phyloP scores from a whole-genome alignment of 805 yeast species.

The Kodamaea kaohsiungensis region DNA sequence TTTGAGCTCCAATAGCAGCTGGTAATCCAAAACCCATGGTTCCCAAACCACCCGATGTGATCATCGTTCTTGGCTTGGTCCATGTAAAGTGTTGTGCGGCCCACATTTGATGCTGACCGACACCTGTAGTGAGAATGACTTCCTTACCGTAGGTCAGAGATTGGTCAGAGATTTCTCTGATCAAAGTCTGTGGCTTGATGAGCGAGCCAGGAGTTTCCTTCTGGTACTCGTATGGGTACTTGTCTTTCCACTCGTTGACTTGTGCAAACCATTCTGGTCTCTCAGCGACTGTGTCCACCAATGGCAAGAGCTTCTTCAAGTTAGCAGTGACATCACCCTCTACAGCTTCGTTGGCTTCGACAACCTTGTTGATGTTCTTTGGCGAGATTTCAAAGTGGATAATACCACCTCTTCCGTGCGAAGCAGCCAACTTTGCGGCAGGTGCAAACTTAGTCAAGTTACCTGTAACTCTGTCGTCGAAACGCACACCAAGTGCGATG shows the following conservation, averaged over 20 bases:
- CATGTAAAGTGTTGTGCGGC: slow-evolving; percentile 97
- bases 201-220: slow-evolving; percentile 74
- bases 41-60: slow-evolving; percentile 98
- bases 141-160: slow-evolving; percentile 64
- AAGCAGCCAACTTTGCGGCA: slow-evolving; percentile 85
- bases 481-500: slow-evolving; percentile 94
- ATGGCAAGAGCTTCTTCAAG: slow-evolving; percentile 70
- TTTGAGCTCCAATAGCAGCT: slow-evolving; percentile 97
- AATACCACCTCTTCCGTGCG: slow-evolving; percentile 90
- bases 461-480: slow-evolving; percentile 97
- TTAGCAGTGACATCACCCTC: slow-evolving; percentile 94
- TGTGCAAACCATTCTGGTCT: slow-evolving; percentile 81
- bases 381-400: slow-evolving; percentile 95
- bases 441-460: slow-evolving; percentile 89
- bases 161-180: slow-evolving; percentile 73
- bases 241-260: slow-evolving; percentile 78
- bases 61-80: slow-evolving; percentile 88
- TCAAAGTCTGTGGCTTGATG: slow-evolving; percentile 92
- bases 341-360: slow-evolving; percentile 91
- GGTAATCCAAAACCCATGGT: slow-evolving; percentile 99
- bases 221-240: slow-evolving; percentile 84
- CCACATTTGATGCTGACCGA: slow-evolving; percentile 99
- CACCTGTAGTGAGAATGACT: slow-evolving; percentile 94
- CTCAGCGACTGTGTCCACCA: slow-evolving; percentile 58
- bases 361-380: slow-evolving; percentile 96